Conservation (phyloP, 192 early-diverging fungal species). For the Backusella westeae region DNA sequence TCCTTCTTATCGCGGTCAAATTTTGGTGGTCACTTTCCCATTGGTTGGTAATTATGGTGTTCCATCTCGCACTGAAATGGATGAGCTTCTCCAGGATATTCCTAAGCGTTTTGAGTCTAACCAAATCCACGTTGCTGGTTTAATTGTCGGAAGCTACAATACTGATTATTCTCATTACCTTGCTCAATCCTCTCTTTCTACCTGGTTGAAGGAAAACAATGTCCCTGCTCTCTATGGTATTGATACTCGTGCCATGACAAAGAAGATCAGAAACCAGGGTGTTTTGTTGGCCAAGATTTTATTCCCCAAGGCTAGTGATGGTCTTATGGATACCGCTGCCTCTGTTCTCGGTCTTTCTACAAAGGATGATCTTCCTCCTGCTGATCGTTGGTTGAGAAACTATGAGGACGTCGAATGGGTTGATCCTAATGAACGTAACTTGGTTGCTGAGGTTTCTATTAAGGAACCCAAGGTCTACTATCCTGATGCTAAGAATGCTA, state of each 20-base stretch:
- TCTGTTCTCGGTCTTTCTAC: conserved; percentile 41
- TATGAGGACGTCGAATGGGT: conserved; percentile 86
- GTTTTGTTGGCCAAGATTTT: conserved; percentile 89
- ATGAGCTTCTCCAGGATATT: conserved; percentile 80
- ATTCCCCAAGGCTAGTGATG: conserved; percentile 67
- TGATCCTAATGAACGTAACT: conserved; percentile 91
- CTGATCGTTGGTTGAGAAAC: conserved; percentile 55
- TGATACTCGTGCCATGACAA: conserved; percentile 95
- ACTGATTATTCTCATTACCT: conserved; percentile 93
- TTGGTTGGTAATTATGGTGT: conserved; percentile 98
- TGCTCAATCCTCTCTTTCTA: conserved; percentile 76
- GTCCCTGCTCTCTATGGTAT: conserved; percentile 94
- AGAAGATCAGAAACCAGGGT: conserved; percentile 92
- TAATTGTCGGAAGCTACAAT: conserved; percentile 90
- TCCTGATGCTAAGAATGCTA: conserved; percentile 55
- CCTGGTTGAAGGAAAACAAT: conserved; percentile 91
- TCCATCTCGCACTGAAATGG: conserved; percentile 82
- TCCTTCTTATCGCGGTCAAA: conserved; percentile 97
- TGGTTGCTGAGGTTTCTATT: conserved; percentile 95
- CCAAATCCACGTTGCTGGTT: conserved; percentile 90
- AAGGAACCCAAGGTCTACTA: conserved; percentile 75
- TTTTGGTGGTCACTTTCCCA: conserved; percentile 97
- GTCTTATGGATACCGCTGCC: conserved; percentile 35
- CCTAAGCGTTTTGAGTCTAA: conserved; percentile 95
- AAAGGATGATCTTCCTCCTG: conserved; percentile 1